These are phyloP conservation scores for Saturnispora saitoi DNA, from an alignment of 805 yeast genomes.

Conservation along the genomic window DNA sequence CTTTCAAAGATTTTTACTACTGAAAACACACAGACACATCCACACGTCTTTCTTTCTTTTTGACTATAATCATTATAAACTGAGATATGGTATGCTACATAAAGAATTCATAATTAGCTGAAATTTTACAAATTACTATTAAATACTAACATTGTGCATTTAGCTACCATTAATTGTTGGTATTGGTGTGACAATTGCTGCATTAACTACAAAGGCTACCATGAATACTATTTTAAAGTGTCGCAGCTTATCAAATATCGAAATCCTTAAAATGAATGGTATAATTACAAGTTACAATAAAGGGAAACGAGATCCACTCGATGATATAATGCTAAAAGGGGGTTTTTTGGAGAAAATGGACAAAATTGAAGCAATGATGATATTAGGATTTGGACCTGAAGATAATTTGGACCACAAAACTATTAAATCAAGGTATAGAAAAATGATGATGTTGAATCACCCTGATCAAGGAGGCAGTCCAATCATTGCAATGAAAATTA, in stretches of 20 bases:
- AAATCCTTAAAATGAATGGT: constrained; percentile 35
- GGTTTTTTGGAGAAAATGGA: constrained; percentile 59
- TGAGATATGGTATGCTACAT: neutral
- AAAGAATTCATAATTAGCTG: neutral
- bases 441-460: constrained; percentile 72
- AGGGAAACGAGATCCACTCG: neutral
- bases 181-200: constrained; percentile 44
- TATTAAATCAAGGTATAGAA: constrained; percentile 65
- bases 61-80: neutral
- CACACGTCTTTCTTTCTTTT: neutral
- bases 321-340: constrained; percentile 36
- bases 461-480: constrained; percentile 89
- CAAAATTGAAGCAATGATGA: constrained; percentile 61
- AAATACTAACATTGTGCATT: constrained; percentile 12
- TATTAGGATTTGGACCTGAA: constrained; percentile 53
- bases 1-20: too few species aligned
- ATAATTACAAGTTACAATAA: constrained; percentile 13
- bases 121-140: neutral
- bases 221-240: constrained; percentile 28
- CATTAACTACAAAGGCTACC: constrained; percentile 38
- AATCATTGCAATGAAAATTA: constrained; percentile 72
- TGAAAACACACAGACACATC: too few species aligned
- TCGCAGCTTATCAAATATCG: constrained; percentile 26
- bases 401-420: constrained; percentile 37
- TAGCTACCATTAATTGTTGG: constrained; percentile 46